These are phyloP conservation scores for Apophysomyces elegans DNA, from an alignment of 371 early-diverging fungal species.

Conservation along the genomic window DNA sequence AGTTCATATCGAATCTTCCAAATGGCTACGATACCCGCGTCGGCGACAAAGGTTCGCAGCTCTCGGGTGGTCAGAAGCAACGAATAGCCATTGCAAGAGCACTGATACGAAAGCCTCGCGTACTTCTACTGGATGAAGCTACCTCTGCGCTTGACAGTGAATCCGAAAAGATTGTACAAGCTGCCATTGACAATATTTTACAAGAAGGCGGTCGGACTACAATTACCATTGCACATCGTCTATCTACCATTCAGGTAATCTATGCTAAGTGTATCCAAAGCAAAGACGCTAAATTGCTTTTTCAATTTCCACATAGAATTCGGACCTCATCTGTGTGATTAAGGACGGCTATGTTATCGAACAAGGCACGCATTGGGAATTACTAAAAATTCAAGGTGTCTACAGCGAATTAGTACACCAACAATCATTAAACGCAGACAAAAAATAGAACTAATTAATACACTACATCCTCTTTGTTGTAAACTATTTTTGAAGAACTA, in stretches of 20 bases:
- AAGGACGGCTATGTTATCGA: slow-evolving; percentile 70
- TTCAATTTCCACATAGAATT: slow-evolving; percentile 60
- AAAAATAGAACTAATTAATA: not conserved
- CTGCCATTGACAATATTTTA: slow-evolving; percentile 78
- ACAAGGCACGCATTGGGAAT: slow-evolving; percentile 66
- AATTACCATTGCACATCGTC: slow-evolving; percentile 71
- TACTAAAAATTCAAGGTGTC: slow-evolving; percentile 47
- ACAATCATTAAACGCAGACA: slow-evolving; percentile 19
- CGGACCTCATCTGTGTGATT: slow-evolving; percentile 82
- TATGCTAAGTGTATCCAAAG: too few relatives aligned
- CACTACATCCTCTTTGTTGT: too few relatives aligned
- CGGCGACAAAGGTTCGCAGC: slow-evolving; percentile 74
- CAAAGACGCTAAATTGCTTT: not conserved
- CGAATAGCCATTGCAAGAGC: slow-evolving; percentile 58
- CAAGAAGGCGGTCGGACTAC: slow-evolving; percentile 65
- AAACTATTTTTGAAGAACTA: too few relatives aligned
- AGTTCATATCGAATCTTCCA: slow-evolving; percentile 70
- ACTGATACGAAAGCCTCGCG: slow-evolving; percentile 79
- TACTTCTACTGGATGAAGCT: slow-evolving; percentile 95
- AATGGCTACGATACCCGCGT: slow-evolving; percentile 81
- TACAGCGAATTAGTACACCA: slow-evolving; percentile 53
- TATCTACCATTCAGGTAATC: slow-evolving; percentile 64
- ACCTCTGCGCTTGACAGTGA: slow-evolving; percentile 92
- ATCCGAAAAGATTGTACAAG: slow-evolving; percentile 88
- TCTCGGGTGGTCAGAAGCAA: slow-evolving; percentile 40